Percentiles rank a stretch among this genome's conserved stretches.
phyloP scores from a whole-genome alignment of 169 alveolate species.

The Prorocentrum cordatum region DNA sequence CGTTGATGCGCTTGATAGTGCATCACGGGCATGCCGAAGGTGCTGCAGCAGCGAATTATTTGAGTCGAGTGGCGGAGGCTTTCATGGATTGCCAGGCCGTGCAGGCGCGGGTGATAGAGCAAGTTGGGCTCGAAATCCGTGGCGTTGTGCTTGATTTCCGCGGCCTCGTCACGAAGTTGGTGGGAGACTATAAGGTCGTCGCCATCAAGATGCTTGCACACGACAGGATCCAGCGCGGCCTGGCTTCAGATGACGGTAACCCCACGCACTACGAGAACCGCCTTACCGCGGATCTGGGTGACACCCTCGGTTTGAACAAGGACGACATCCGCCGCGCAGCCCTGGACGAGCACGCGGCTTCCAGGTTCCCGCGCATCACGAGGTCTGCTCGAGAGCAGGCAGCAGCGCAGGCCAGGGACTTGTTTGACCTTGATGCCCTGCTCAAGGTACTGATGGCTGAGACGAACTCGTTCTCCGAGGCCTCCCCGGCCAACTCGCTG shows the following conservation, averaged over 20 bases:
- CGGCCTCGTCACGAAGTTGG: constrained; percentile 10
- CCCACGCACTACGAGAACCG: constrained; percentile 56
- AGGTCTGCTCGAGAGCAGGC: background rate
- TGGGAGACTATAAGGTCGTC: constrained; percentile 53
- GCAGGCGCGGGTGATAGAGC: constrained; percentile 31
- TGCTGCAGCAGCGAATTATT: no score
- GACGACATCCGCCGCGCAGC: constrained; percentile 41
- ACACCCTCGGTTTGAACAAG: constrained; percentile 11
- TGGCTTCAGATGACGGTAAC: constrained; percentile 39
- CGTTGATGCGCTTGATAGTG: no score
- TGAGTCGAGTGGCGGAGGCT: no score
- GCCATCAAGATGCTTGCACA: constrained; percentile 52
- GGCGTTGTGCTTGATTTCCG: constrained; percentile 28
- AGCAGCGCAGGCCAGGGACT: background rate
- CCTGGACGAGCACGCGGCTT: background rate
- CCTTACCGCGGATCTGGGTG: constrained; percentile 37
- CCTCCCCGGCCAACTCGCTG: no score
- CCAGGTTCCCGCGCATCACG: background rate
- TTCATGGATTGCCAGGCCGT: no score
- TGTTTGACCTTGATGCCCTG: no score
- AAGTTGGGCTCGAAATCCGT: constrained; percentile 8
- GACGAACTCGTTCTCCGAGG: no score
- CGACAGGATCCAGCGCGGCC: constrained; percentile 25
- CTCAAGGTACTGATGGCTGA: no score
- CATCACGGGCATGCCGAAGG: no score